Evolutionary conservation across 2,329 filamentous ascomycete genomes (phyloP), one percentile per base, ranked within the genome.

Genomic region (Dactylellina drechsleri): DNA sequence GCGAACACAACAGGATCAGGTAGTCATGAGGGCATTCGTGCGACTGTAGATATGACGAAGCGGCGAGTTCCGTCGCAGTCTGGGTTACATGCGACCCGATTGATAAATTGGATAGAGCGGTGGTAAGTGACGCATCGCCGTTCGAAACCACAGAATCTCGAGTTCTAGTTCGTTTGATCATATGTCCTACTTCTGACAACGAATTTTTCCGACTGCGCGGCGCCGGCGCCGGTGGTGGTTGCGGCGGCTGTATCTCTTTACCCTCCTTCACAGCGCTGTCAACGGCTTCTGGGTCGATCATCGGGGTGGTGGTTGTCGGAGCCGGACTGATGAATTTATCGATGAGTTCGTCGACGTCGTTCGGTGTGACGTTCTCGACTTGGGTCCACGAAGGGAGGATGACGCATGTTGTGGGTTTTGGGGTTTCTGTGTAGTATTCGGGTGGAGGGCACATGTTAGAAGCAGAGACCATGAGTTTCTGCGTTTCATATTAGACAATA

Each of bases 1-100:
- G 95, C 53, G 92, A 96, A 85, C 95, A 99, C 80, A 99, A 89
- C 59, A 99, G 87, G 80, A 99, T 92, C 26, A 98, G 86, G 77
- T 90, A 93, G 76, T 88, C 86, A 84, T 98, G 94, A 2, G 93
- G 92, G 78, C 89, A 93, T 3, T 90, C 86, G 4, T 88, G 87
- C 18, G 89, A 84, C 36, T 83, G 84, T 41, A 91, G 83, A 68
- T 82, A 81, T 60, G 80, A 77, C 79, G 80, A 79, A 2, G 70
- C 57, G 4, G 62, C 70, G 15, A 75, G 36, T 18, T 75, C 78
- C 78, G 77, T 77, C 79, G 73, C 68, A 80, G 78, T 77, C 1
- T 83, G 78, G 0, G 79, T 77, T 13, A 79, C 77, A 10, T 83
- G 79, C 7, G 82, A 80, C 1, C 64, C 67, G 5, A 83, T 79